Evolutionary conservation across 495 filamentous ascomycete genomes (phyloP).

Genomic region (Penicillium psychrofluorescens): DNA sequence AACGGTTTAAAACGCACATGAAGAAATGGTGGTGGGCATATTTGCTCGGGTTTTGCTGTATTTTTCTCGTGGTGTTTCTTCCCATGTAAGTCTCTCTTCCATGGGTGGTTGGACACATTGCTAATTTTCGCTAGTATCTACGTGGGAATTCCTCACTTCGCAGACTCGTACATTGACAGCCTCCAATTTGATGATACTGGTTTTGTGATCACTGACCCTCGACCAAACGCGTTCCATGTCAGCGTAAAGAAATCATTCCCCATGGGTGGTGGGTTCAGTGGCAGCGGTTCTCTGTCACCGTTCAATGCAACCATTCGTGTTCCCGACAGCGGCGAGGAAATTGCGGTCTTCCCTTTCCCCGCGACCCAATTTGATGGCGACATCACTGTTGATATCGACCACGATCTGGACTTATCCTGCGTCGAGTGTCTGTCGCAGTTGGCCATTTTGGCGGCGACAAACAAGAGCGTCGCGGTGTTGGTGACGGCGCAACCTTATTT

Average conservation of each 20-base stretch:
- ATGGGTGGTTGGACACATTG: too few relatives aligned
- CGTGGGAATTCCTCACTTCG: constrained; percentile 22
- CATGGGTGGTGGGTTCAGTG: constrained; percentile 18
- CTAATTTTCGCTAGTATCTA: constrained; percentile 12
- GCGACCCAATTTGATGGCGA: constrained; percentile 12
- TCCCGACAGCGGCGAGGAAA: constrained; percentile 8
- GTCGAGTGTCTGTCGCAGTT: constrained; percentile 20
- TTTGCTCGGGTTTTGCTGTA: constrained; percentile 11
- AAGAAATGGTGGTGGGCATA: constrained; percentile 28
- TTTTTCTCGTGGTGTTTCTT: constrained; percentile 16
- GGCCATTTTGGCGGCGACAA: constrained; percentile 13
- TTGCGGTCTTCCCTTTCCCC: constrained; percentile 17
- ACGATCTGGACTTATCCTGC: constrained; percentile 21
- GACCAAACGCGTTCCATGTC: constrained; percentile 17
- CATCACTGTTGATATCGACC: constrained; percentile 15
- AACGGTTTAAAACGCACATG: constrained; percentile 20
- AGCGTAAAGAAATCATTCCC: constrained; percentile 10
- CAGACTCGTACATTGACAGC: constrained; percentile 20
- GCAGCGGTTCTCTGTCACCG: constrained; percentile 17
- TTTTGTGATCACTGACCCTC: constrained; percentile 17
- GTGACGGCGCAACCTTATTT: constrained; percentile 16
- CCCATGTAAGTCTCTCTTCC: constrained; percentile 13
- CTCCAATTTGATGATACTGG: constrained; percentile 17
- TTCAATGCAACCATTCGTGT: constrained; percentile 18
- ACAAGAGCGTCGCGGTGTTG: constrained; percentile 15